Evolutionary conservation across 2,329 filamentous ascomycete genomes (phyloP), one percentile per base, ranked within the genome.

Genomic region (Botryotinia convoluta): DNA sequence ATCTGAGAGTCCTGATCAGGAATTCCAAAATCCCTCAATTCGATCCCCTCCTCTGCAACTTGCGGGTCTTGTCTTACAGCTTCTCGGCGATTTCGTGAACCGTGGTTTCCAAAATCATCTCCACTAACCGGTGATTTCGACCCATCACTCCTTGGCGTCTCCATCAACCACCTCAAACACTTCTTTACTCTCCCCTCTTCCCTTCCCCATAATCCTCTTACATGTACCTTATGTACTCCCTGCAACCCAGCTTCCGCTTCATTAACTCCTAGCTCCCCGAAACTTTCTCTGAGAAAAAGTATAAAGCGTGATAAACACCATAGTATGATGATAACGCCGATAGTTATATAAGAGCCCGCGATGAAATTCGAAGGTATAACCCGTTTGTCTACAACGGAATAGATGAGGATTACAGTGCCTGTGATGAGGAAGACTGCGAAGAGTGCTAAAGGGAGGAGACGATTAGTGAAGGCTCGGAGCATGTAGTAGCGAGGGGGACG

Each of bases 171-270:
- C 14, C 22, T 51, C 32, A 45, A 37, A 37, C 63, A 67, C 14
- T 67, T 67, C 10, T n/a, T 67, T 8, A 22, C 32, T 32, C 44
- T 35, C 22, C 63, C 32, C 4, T 37, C 26, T 48, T 35, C 45
- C 0, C 2, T 16, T 10, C 37, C 60, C 60, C 60, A 42, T 3
- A 62, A 18, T 14, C 60, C 37, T n/a, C 37, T 42, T 2, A 62
- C 16, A 26, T n/a, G 26, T 18, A 39, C 6, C 2, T 6, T 22
- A 10, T 37, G 8, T 0, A n/a, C 5, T 4, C 63, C 20, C 12
- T 35, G 29, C 29, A 48, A 5, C 1, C 26, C 32, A 20, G 16
- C 32, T 8, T 35, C 45, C 22, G 26, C 22, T 16, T 67, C 63
- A 39, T 67, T 44, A 1, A 37, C 32, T 26, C 8, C 32, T 5